These are phyloP conservation scores for Cajanus cajan DNA, from an alignment of 306 rosid genomes.

Conservation along the genomic window DNA sequence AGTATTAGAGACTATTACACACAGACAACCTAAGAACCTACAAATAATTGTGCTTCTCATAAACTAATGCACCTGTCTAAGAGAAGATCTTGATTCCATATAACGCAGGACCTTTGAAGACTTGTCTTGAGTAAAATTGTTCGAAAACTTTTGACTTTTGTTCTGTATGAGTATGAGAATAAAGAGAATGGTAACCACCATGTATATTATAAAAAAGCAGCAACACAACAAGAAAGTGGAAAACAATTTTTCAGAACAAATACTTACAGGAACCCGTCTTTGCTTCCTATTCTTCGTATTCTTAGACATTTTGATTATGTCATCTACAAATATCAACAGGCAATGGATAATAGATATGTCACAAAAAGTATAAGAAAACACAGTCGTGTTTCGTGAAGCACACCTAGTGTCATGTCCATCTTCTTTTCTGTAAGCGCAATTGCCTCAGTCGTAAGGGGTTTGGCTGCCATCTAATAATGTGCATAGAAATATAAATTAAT, in stretches of 20 bases:
- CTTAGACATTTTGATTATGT: slow-evolving; percentile 82
- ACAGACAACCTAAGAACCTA: neutral
- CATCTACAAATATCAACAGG: slow-evolving; percentile 43
- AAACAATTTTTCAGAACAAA: neutral
- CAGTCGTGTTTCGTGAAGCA: neutral
- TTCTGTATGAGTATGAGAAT: slow-evolving; percentile 44
- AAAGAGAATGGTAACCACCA: neutral
- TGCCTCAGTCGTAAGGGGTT: slow-evolving; percentile 68
- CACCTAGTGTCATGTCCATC: slow-evolving; percentile 94
- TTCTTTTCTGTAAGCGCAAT: slow-evolving; percentile 96
- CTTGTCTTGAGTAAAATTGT: slow-evolving; percentile 61
- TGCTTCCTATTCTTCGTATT: slow-evolving; percentile 44
- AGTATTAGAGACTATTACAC: neutral
- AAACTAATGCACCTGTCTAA: slow-evolving; percentile 67
- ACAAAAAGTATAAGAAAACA: neutral
- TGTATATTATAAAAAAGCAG: neutral
- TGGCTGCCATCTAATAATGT: slow-evolving; percentile 64
- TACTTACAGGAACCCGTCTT: slow-evolving; percentile 57
- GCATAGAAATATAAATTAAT: neutral
- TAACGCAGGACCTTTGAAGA: slow-evolving; percentile 48
- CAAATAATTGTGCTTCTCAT: neutral
- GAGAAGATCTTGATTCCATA: slow-evolving; percentile 72
- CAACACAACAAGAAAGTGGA: neutral
- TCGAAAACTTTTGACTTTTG: slow-evolving; percentile 54
- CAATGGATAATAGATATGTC: neutral